These are phyloP conservation scores for Phaeomoniella chlamydospora DNA, from an alignment of 2,329 filamentous ascomycete species.

Conservation along the genomic window DNA sequence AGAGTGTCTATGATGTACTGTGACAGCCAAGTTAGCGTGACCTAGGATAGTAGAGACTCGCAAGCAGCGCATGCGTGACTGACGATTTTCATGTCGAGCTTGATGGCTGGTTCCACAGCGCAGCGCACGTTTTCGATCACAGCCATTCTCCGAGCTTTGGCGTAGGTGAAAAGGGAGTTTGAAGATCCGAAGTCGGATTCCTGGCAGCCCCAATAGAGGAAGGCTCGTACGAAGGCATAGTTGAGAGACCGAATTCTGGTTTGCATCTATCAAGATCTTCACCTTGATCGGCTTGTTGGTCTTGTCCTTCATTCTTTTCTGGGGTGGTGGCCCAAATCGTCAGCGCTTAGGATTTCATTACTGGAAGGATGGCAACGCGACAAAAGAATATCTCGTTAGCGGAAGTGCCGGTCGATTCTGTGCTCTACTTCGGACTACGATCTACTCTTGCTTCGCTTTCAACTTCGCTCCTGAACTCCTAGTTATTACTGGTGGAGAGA, in stretches of 20 bases:
- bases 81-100: too few relatives aligned
- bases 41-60: too few relatives aligned
- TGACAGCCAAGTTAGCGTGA: too few relatives aligned
- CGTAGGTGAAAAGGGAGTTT: too few relatives aligned
- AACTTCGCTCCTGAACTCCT: conserved; percentile 39
- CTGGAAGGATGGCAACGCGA: conserved; percentile 40
- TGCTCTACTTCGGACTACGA: conserved; percentile 15
- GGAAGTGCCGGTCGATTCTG: conserved; percentile 26
- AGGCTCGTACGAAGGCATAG: too few relatives aligned
- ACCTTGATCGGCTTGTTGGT: conserved; percentile 33
- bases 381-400: conserved; percentile 43
- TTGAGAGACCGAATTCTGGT: conserved; percentile 5
- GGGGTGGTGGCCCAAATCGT: conserved; percentile 30
- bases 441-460: conserved; percentile 21
- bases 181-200: too few relatives aligned
- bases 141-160: too few relatives aligned
- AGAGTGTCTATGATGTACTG: too few relatives aligned
- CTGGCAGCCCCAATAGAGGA: too few relatives aligned
- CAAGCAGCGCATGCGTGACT: too few relatives aligned
- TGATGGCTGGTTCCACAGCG: too few relatives aligned
- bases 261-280: conserved; percentile 34
- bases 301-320: conserved; percentile 31
- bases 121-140: too few relatives aligned
- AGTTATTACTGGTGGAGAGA: conserved; percentile 41
- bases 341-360: conserved; percentile 30